Percentiles rank a stretch among this genome's conserved stretches.
phyloP scores from a whole-genome alignment of 202 grass and related monocot species.

The Panicum hallii region DNA sequence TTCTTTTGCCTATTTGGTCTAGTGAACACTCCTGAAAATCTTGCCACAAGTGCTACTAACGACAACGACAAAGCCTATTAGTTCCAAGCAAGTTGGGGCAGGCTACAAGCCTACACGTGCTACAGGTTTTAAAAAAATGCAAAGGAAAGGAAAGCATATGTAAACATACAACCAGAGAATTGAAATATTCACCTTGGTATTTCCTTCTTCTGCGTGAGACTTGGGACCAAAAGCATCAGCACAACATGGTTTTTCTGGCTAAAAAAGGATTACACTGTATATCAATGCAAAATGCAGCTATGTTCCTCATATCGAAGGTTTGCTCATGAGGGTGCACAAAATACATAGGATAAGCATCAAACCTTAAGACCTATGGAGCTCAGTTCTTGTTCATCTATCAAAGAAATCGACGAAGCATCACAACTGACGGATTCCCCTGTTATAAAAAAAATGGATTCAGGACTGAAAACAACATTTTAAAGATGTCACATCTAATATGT shows the following conservation, averaged over 20 bases:
- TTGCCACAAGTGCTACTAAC: constrained; percentile 6
- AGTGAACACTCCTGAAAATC: constrained; percentile 5
- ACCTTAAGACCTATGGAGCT: constrained; percentile 44
- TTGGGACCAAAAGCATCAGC: constrained; percentile 13
- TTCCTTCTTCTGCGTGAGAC: constrained; percentile 9
- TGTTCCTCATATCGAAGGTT: background rate
- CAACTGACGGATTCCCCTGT: constrained; percentile 26
- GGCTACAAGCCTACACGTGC: background rate
- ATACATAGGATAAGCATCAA: constrained; percentile 16
- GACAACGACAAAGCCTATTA: background rate
- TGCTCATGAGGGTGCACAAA: background rate
- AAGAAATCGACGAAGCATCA: constrained; percentile 35
- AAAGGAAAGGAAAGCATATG: background rate
- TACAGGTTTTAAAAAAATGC: background rate
- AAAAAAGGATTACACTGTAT: constrained; percentile 17
- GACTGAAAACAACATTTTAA: constrained; percentile 9
- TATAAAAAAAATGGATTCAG: constrained; percentile 35
- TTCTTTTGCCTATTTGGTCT: background rate
- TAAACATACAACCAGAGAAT: constrained; percentile 12
- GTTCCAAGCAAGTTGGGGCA: constrained; percentile 3
- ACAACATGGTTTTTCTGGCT: constrained; percentile 33
- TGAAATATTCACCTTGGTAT: constrained; percentile 33
- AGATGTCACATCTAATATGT: constrained; percentile 7
- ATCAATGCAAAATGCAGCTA: constrained; percentile 28
- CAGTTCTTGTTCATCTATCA: constrained; percentile 40